These are phyloP conservation scores for Neolentinus lepideus DNA, from an alignment of 1,284 basidiomycete genomes.

Conservation along the genomic window DNA sequence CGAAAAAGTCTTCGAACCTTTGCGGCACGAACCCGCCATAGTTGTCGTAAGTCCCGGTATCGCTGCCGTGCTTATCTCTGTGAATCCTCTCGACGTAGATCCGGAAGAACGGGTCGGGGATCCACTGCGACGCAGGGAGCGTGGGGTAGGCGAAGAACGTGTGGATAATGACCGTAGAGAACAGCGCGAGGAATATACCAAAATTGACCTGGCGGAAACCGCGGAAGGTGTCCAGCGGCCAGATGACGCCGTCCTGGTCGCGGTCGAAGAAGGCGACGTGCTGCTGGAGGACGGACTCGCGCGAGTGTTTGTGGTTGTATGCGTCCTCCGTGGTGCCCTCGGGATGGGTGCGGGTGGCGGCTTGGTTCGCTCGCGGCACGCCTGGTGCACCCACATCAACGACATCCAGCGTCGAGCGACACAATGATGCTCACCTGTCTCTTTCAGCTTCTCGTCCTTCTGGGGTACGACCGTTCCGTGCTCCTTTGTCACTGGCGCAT, in stretches of 20 bases:
- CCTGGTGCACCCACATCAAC: no score
- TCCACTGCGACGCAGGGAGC: conserved; percentile 7
- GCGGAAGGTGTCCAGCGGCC: conserved; percentile 39
- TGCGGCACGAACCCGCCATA: conserved; percentile 33
- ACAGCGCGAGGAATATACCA: conserved; percentile 22
- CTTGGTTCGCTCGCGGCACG: neutral
- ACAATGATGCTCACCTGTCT: no score
- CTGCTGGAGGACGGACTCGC: conserved; percentile 29
- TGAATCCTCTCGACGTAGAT: conserved; percentile 34
- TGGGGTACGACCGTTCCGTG: neutral
- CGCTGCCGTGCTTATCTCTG: conserved; percentile 38
- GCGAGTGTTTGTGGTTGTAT: neutral
- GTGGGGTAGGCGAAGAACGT: conserved; percentile 28
- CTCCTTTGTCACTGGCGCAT: neutral
- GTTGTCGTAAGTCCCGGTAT: conserved; percentile 35
- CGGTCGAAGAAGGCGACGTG: conserved; percentile 44
- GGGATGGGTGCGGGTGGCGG: neutral
- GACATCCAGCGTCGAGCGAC: no score
- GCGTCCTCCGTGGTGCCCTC: neutral
- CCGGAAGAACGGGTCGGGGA: conserved; percentile 36
- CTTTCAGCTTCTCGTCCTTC: neutral
- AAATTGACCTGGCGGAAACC: conserved; percentile 5
- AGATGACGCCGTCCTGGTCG: conserved; percentile 44
- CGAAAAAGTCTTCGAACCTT: conserved; percentile 34
- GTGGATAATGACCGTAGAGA: conserved; percentile 33